Evolutionary conservation across 116 monocot species (phyloP), one percentile per base, ranked within the genome.

Genomic region (Dioscorea cayenensis): DNA sequence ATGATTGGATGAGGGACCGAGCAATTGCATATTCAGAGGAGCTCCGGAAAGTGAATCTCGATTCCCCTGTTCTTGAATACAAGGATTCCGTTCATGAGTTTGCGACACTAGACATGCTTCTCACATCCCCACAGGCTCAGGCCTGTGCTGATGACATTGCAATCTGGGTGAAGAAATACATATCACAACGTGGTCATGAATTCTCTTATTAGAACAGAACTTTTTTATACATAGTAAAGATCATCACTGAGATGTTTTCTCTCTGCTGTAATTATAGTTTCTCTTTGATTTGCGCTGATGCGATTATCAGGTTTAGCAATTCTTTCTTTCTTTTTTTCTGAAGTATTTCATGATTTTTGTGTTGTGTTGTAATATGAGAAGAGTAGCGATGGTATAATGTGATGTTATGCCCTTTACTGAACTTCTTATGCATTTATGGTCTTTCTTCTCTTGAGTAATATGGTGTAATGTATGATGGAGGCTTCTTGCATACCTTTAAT

Each of bases 1-100:
- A 90, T 28, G 95, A 95, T 37, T 95, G 92, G 92, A 95, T 95
- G 95, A 92, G 85, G 71, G 95, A 95, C 38, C 80, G 95, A 13
- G 95, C 89, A 2, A 92, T 95, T 50, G 92, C 95, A 12, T 95
- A 95, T 63, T 89, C 95, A 3, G 95, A 92, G 68, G 90, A 87
- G 76, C 86, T 95, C n/a, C 82, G 92, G 10, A 95, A 92, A 63
- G 89, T 92, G 11, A 95, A 95, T 49, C 92, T 95, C 2, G 95
- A 95, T 43, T 85, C 95, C 1, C 95, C 95, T 0, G 92, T 95
- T 27, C 80, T 95, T 6, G 95, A 95, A 64, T 95, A 95, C 84
- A 95, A 95, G 64, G 92, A 95, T 67, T 83, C 89, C 1, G 95
- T 92, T 32, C 92, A 95, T 68, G 95, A 86, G 51, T 95, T 95